Evolutionary conservation across 2,329 filamentous ascomycete genomes (phyloP).

Genomic region (Polytolypa hystricis): DNA sequence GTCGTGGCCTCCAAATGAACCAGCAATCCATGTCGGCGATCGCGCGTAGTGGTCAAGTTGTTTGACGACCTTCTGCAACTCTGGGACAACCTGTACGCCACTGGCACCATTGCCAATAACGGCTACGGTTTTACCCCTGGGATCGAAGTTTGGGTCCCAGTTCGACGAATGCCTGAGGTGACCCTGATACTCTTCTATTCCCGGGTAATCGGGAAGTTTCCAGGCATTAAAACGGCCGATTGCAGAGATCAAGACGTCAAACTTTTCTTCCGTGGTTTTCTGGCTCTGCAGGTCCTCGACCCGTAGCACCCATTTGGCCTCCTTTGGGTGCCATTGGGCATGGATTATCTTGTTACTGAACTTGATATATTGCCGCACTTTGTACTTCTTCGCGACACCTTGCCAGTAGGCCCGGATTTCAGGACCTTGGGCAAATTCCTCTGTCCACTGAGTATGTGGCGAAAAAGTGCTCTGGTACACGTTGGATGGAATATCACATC

Average conservation of each 20-base stretch:
- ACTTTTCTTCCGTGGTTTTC: constrained; percentile 26
- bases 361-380: constrained; percentile 49
- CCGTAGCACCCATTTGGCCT: constrained; percentile 46
- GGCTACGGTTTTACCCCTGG: constrained; percentile 41
- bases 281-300: constrained; percentile 23
- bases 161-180: constrained; percentile 49
- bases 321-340: constrained; percentile 43
- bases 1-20: constrained; percentile 47
- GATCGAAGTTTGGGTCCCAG: constrained; percentile 45
- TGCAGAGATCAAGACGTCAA: constrained; percentile 53
- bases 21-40: constrained; percentile 57
- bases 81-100: constrained; percentile 43
- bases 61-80: constrained; percentile 27
- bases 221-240: constrained; percentile 57
- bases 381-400: constrained; percentile 49
- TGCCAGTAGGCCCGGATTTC: constrained; percentile 62
- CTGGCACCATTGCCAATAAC: constrained; percentile 55
- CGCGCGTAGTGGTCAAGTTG: constrained; percentile 55
- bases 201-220: constrained; percentile 51
- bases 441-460: constrained; percentile 57
- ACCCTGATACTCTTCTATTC: constrained; percentile 45
- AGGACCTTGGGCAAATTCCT: constrained; percentile 53
- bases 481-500: constrained; percentile 60
- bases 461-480: constrained; percentile 59
- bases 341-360: constrained; percentile 46